These are phyloP conservation scores for Rheum nobile DNA, from an alignment of 148 eudicot genomes.

Conservation along the genomic window DNA sequence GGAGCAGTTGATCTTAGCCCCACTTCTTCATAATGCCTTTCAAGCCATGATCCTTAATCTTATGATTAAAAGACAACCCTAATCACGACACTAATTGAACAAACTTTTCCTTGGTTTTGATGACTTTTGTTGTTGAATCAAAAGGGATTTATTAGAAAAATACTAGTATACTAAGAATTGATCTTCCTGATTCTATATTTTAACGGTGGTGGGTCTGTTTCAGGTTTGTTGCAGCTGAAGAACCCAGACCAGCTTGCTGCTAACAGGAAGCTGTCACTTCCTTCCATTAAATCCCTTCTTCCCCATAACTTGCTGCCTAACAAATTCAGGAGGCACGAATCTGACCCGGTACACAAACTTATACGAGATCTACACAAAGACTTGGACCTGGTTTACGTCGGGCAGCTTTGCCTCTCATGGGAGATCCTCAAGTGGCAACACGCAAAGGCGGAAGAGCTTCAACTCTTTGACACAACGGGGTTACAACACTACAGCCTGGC, in stretches of 20 bases:
- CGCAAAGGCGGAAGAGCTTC: slow-evolving; percentile 40
- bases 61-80: neutral
- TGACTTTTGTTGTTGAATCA: neutral
- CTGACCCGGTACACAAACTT: slow-evolving; percentile 48
- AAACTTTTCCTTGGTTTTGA: neutral
- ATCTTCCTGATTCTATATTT: too few relatives aligned
- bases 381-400: slow-evolving; percentile 62
- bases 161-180: too few relatives aligned
- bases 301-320: slow-evolving; percentile 39
- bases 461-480: slow-evolving; percentile 33
- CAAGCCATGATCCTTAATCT: neutral
- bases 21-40: neutral
- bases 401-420: slow-evolving; percentile 83
- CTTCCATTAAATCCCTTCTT: slow-evolving; percentile 32
- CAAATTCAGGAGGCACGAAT: slow-evolving; percentile 41
- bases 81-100: neutral
- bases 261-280: slow-evolving; percentile 33
- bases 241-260: slow-evolving; percentile 29
- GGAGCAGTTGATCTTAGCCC: neutral
- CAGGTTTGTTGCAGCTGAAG: slow-evolving; percentile 66
- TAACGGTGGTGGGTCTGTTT: slow-evolving; percentile 1
- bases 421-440: slow-evolving; percentile 80
- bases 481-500: slow-evolving; percentile 40
- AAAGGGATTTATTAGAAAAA: neutral
- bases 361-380: slow-evolving; percentile 44